Conservation (phyloP, 441 rosid species). For the Croton laevigatus region DNA sequence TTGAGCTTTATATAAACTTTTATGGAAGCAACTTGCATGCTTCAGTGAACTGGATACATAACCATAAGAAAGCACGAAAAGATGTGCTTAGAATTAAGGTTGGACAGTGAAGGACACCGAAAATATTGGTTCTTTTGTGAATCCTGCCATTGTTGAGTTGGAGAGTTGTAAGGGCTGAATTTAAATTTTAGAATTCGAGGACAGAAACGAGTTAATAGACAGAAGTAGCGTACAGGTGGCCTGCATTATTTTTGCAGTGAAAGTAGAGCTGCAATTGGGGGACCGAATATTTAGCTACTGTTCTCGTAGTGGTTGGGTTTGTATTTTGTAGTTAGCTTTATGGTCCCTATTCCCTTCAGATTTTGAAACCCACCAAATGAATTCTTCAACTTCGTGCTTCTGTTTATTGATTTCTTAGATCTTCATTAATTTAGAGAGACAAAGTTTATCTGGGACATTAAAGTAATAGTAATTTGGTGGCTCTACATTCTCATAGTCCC, state of each 20-base stretch:
- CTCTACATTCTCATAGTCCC: too few relatives aligned
- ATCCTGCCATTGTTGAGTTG: not conserved
- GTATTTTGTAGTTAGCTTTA: not conserved
- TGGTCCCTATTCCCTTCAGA: not conserved
- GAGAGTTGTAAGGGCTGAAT: too few relatives aligned
- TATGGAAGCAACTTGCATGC: not conserved
- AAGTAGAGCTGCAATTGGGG: not conserved
- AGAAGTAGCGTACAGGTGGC: not conserved
- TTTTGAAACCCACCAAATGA: not conserved
- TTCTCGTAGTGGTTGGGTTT: not conserved
- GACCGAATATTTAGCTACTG: constrained; percentile 5
- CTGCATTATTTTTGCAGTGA: not conserved
- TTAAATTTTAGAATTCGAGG: too few relatives aligned
- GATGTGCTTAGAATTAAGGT: not conserved
- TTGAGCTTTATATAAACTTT: constrained; percentile 5
- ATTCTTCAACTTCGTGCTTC: too few relatives aligned
- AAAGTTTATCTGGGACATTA: too few relatives aligned
- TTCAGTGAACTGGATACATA: not conserved
- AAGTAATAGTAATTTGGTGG: too few relatives aligned
- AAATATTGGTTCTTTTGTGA: not conserved
- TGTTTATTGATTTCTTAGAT: too few relatives aligned
- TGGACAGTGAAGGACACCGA: constrained; percentile 14
- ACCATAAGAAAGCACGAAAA: not conserved
- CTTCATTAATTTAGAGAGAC: too few relatives aligned
- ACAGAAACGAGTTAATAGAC: too few relatives aligned